Base-by-base conservation (phyloP, 192 early-diverging fungal genomes). In the Chytriomyces sp. region DNA sequence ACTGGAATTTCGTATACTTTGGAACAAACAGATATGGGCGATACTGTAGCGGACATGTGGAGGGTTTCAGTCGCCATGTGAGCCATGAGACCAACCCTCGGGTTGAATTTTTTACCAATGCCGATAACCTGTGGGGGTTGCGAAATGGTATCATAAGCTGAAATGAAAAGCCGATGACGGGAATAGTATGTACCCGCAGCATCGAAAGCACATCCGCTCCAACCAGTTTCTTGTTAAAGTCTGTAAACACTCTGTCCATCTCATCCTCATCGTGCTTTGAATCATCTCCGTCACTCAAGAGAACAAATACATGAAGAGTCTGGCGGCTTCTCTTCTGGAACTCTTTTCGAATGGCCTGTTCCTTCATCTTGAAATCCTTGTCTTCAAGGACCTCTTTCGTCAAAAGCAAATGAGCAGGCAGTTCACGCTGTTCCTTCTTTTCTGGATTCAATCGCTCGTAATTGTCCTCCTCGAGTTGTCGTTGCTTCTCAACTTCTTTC, bases 1-100 rank as follows among this genome's bases (percentile, higher is more conserved):
- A 67, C 66, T 43, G 66, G 66, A 67, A 67, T 47, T 67, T 67
- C 66, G 23, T 67, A 10, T n/a, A 67, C 66, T 16, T 57, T n/a
- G 16, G 13, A n/a, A 13, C 13, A 57, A 57, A n/a, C 53, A 2
- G 53, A 13, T 57, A 13, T 20, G 13, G 53, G 16, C 1, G 16
- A 57, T 57, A 57, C 5, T 20, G 13, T 57, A 5, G 66, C 66
- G 45, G 23, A 26, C 46, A 11, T 28, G 46, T 46, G 23, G 35
- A 67, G 66, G 11, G 66, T 67, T 47, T 67, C 43, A 5, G 66
- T 67, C 13, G 66, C 66, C 23, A 67, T 16, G 16, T 67, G 23
- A 9, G 45, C 28, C 44, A 16, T 26, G 8, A 67, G 45, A 20
- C 66, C 28, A 18, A 45, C 46, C 23, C 6, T 67, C 46, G 66